phyloP scores from a whole-genome alignment of 225 moss, liverwort and hornwort genomes.

The Sphagnum contortum region DNA sequence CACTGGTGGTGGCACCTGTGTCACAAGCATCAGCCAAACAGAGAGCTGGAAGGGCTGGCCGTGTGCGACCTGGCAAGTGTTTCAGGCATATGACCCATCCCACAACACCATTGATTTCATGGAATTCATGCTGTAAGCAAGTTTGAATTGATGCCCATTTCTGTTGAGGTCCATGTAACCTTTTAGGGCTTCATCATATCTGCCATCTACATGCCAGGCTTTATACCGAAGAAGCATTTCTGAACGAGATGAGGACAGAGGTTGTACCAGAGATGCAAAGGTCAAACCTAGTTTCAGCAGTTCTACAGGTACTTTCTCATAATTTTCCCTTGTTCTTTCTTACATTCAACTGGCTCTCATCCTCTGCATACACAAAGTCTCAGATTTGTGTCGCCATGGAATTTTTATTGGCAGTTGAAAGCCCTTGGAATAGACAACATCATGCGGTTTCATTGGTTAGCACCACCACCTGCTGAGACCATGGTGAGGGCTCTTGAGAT shows the following conservation, averaged over 20 bases:
- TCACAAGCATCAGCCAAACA: slow-evolving; percentile 93
- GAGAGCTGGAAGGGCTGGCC: slow-evolving; percentile 91
- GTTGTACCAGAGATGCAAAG: slow-evolving; percentile 83
- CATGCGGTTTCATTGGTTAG: slow-evolving; percentile 96
- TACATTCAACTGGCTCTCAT: not conserved
- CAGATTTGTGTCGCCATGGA: too few species aligned
- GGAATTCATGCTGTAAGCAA: not conserved
- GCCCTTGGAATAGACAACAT: slow-evolving; percentile 96
- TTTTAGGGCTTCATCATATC: too few species aligned
- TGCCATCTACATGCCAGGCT: slow-evolving; percentile 23
- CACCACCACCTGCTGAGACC: slow-evolving; percentile 69
- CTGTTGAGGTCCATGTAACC: too few species aligned
- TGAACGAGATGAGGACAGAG: slow-evolving; percentile 56
- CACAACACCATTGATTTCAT: not conserved
- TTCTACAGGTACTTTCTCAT: slow-evolving; percentile 42
- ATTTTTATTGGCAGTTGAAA: slow-evolving; percentile 43
- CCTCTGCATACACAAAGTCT: too few species aligned
- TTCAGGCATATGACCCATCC: slow-evolving; percentile 27
- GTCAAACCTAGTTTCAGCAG: slow-evolving; percentile 63
- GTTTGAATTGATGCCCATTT: too few species aligned
- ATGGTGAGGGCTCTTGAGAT: slow-evolving; percentile 85
- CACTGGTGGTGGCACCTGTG: slow-evolving; percentile 65
- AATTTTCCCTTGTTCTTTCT: not conserved
- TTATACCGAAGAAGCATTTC: slow-evolving; percentile 64
- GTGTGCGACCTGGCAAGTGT: slow-evolving; percentile 92